Conservation (phyloP, 148 eudicot species). For the Rhododendron molle region DNA sequence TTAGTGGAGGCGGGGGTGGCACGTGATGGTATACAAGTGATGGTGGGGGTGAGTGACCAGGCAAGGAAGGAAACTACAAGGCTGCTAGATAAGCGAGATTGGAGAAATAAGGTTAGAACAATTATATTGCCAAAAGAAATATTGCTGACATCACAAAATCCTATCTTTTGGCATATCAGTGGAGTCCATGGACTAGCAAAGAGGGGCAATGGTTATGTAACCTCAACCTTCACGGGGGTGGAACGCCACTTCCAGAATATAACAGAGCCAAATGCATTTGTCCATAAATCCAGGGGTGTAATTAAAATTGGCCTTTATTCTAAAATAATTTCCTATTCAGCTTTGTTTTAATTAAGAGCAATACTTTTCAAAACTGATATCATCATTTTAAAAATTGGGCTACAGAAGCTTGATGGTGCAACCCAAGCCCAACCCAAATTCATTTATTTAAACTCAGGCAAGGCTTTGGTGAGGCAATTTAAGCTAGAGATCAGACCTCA, state of each 20-base stretch:
- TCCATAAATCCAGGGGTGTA: neutral
- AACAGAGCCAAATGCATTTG: neutral
- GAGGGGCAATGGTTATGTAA: neutral
- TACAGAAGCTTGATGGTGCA: neutral
- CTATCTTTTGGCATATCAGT: neutral
- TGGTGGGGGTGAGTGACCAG: too few relatives aligned
- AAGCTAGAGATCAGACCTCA: neutral
- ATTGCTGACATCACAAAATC: neutral
- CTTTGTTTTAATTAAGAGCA: neutral
- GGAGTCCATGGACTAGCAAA: neutral
- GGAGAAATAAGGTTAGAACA: neutral
- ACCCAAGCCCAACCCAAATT: neutral
- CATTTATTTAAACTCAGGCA: neutral
- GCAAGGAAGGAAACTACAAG: neutral
- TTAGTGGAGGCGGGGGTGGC: neutral
- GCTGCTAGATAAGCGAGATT: neutral
- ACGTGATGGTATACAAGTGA: neutral
- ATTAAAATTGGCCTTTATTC: neutral
- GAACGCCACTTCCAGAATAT: neutral
- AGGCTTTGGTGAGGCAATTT: neutral
- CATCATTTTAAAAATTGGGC: neutral
- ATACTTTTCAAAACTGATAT: neutral
- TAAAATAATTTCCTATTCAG: neutral
- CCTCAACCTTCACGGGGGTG: neutral
- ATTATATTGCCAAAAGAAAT: neutral